A percentile compares a stretch with the other conserved stretches of the same genome.
These are phyloP conservation scores for Salvia hispanica DNA, from an alignment of 257 asterid genomes.

Conservation along the genomic window DNA sequence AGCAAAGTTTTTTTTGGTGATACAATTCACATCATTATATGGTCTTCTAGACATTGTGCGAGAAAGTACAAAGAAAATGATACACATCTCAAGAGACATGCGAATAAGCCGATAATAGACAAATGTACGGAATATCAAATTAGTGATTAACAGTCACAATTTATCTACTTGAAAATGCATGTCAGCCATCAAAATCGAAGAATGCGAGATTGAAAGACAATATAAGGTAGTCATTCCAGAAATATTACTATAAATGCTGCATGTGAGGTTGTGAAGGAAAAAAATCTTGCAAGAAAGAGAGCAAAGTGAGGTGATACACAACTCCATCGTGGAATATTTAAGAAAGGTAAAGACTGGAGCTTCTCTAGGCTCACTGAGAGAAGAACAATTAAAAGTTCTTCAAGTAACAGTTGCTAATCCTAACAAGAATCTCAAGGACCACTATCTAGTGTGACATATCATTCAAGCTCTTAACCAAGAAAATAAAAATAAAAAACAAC, in stretches of 20 bases:
- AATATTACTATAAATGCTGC: slow-evolving; percentile 1
- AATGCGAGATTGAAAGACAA: slow-evolving; percentile 23
- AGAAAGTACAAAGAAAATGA: background rate
- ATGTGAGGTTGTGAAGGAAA: slow-evolving; percentile 14
- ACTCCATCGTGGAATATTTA: background rate
- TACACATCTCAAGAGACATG: slow-evolving; percentile 5
- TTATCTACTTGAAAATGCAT: slow-evolving; percentile 1
- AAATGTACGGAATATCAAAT: background rate
- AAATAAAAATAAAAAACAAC: background rate
- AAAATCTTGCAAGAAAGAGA: slow-evolving; percentile 1
- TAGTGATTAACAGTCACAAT: background rate
- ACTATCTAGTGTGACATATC: background rate
- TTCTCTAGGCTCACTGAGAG: slow-evolving; percentile 2
- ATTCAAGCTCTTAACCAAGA: background rate
- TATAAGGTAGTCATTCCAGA: slow-evolving; percentile 6
- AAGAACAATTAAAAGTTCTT: background rate
- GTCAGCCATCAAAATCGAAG: slow-evolving; percentile 1
- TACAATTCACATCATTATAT: slow-evolving; percentile 33
- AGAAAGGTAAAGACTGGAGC: background rate
- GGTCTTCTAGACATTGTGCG: slow-evolving; percentile 25
- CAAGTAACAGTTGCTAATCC: background rate
- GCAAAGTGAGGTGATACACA: background rate
- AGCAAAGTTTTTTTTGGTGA: slow-evolving; percentile 18
- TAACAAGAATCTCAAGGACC: background rate
- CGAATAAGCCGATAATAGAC: slow-evolving; percentile 8